A percentile compares a stretch with the other conserved stretches of the same genome.
These are phyloP conservation scores for Pseudogymnoascus pannorum DNA, from an alignment of 2,329 filamentous ascomycete genomes.

Conservation along the genomic window DNA sequence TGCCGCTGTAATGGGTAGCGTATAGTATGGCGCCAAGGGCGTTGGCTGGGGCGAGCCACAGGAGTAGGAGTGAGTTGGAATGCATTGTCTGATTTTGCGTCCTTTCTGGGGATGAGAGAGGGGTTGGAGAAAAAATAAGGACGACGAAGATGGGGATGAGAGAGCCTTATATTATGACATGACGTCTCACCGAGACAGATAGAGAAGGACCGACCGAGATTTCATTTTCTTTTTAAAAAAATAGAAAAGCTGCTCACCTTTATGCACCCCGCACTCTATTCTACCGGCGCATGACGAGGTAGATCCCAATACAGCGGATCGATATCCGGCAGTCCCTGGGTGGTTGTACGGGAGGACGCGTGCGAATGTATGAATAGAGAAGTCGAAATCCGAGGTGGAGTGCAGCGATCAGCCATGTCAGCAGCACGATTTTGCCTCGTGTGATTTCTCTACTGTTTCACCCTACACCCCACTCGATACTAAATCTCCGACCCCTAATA, in stretches of 20 bases:
- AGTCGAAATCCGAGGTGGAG: background rate
- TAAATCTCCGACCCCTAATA: background rate
- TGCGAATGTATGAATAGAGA: background rate
- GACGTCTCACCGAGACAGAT: background rate
- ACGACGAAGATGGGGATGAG: background rate
- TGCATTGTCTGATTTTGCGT: background rate
- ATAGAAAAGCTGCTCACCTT: background rate
- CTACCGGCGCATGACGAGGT: background rate
- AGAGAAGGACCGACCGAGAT: background rate
- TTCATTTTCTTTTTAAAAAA: background rate
- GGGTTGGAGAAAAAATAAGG: background rate
- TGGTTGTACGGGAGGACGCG: background rate
- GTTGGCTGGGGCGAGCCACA: background rate
- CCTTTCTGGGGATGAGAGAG: background rate
- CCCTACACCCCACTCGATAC: background rate
- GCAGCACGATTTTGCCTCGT: background rate
- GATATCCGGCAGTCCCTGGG: background rate
- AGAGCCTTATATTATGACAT: background rate
- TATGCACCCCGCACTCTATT: background rate
- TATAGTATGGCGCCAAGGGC: background rate
- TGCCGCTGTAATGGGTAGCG: constrained; percentile 36
- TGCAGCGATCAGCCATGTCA: background rate
- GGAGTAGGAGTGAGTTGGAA: background rate
- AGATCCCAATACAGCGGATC: background rate
- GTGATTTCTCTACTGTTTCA: background rate